Conservation (phyloP, 2,329 filamentous ascomycete genomes). For the Diplocarpon mali region DNA sequence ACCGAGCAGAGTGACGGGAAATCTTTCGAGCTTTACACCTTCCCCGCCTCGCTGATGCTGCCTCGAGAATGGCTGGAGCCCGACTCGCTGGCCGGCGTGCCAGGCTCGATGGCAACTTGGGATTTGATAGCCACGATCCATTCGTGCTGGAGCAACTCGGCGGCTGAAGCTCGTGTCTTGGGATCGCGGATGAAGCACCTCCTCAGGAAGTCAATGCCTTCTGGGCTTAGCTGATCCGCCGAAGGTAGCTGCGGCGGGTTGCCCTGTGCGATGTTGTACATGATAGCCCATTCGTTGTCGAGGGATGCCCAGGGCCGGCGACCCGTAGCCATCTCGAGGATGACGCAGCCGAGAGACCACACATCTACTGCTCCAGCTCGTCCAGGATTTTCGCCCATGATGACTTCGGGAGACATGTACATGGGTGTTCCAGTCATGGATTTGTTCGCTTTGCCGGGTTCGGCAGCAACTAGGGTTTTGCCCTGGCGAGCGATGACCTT, state of each 20-base stretch:
- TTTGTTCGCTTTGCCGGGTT: slow-evolving; percentile 58
- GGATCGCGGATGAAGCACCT: slow-evolving; percentile 84
- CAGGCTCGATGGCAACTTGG: slow-evolving; percentile 49
- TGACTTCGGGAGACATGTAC: slow-evolving; percentile 99
- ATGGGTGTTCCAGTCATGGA: slow-evolving; percentile 97
- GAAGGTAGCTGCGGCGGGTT: slow-evolving; percentile 81
- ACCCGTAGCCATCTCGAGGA: slow-evolving; percentile 95
- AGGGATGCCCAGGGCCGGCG: slow-evolving; percentile 88
- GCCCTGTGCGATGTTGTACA: slow-evolving; percentile 99
- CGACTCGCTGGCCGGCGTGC: slow-evolving; percentile 45
- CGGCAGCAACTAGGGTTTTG: slow-evolving; percentile 59
- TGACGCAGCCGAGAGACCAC: slow-evolving; percentile 93
- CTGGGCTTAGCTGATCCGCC: slow-evolving; percentile 69
- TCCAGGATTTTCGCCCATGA: slow-evolving; percentile 74
- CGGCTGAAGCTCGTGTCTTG: slow-evolving; percentile 63
- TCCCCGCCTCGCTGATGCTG: slow-evolving; percentile 12
- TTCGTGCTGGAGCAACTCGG: slow-evolving; percentile 86
- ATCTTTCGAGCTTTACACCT: no score
- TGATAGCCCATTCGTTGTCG: slow-evolving; percentile 99
- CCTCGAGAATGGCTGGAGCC: slow-evolving; percentile 20
- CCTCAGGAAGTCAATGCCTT: slow-evolving; percentile 79
- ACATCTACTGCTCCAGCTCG: slow-evolving; percentile 84
- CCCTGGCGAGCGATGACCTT: slow-evolving; percentile 94
- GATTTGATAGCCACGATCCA: slow-evolving; percentile 66
- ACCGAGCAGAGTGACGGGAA: no score